A percentile compares a stretch with the other conserved stretches of the same genome.
Conservation (phyloP, 257 asterid genomes). For the Apocynum venetum region DNA sequence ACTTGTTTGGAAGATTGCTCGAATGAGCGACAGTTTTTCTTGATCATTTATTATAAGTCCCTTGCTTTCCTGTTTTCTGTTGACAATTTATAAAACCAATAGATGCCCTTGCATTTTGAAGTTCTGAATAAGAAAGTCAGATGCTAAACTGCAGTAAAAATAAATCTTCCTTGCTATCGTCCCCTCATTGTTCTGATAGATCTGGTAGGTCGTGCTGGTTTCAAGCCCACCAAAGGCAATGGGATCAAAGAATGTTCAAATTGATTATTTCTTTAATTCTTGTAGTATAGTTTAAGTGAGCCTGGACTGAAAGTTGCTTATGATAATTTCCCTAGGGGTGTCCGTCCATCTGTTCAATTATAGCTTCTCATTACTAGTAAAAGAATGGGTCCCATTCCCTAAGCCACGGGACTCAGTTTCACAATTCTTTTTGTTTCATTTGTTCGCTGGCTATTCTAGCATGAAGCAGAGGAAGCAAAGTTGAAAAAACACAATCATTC, state of each 20-base stretch:
- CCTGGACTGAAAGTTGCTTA: not conserved
- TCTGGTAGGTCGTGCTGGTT: not conserved
- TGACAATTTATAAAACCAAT: not conserved
- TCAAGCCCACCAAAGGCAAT: not conserved
- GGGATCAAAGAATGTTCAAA: not conserved
- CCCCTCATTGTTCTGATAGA: not conserved
- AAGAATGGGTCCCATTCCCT: constrained; percentile 14
- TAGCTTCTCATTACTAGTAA: constrained; percentile 7
- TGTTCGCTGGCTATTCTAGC: not conserved
- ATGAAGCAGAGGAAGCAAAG: constrained; percentile 11
- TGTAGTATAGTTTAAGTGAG: not conserved
- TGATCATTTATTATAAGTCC: not conserved
- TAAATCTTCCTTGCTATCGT: not conserved
- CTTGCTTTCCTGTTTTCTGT: not conserved
- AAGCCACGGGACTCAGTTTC: not conserved
- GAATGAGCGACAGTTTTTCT: not conserved
- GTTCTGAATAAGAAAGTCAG: not conserved
- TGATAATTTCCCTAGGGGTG: not conserved
- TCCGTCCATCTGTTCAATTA: not conserved
- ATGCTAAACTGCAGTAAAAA: too few relatives aligned
- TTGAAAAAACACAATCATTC: constrained; percentile 24
- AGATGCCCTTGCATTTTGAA: not conserved
- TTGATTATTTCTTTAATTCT: not conserved
- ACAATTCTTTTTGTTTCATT: not conserved
- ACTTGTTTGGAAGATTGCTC: not conserved